Evolutionary conservation across 345 rosid genomes (phyloP).

Genomic region (Gossypium sturtianum): DNA sequence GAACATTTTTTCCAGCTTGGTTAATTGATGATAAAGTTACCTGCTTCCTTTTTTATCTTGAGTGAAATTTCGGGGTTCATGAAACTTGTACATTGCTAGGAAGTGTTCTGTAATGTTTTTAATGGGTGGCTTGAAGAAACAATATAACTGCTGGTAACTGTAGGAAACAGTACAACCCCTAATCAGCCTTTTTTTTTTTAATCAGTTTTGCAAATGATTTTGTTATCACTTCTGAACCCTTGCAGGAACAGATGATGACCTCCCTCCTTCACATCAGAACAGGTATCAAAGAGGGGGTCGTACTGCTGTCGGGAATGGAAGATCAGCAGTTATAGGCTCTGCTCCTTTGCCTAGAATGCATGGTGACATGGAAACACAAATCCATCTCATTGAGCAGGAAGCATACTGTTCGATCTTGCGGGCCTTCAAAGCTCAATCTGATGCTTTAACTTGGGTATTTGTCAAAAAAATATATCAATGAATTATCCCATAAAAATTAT

Average conservation of each 20-base stretch:
- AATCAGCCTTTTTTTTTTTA: background rate
- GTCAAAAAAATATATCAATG: background rate
- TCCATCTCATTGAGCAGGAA: slow-evolving; percentile 88
- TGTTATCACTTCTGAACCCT: background rate
- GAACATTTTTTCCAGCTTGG: background rate
- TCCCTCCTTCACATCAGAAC: slow-evolving; percentile 89
- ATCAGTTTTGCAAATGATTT: background rate
- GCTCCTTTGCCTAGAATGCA: slow-evolving; percentile 61
- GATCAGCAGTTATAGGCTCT: slow-evolving; percentile 56
- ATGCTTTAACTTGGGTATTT: slow-evolving; percentile 94
- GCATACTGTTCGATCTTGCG: slow-evolving; percentile 83
- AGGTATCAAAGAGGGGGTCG: slow-evolving; percentile 76
- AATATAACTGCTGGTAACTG: background rate
- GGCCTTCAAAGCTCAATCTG: slow-evolving; percentile 97
- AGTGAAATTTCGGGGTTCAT: background rate
- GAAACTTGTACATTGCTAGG: background rate
- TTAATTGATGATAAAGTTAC: background rate
- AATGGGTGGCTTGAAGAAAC: background rate
- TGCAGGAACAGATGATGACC: slow-evolving; percentile 97
- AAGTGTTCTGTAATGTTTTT: background rate
- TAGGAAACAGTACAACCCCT: background rate
- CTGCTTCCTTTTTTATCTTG: background rate
- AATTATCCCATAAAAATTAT: background rate
- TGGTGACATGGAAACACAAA: slow-evolving; percentile 88
- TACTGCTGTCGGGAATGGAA: slow-evolving; percentile 69